These are phyloP conservation scores for Exserohilum rostratum DNA, from an alignment of 2,329 filamentous ascomycete species.

Conservation along the genomic window DNA sequence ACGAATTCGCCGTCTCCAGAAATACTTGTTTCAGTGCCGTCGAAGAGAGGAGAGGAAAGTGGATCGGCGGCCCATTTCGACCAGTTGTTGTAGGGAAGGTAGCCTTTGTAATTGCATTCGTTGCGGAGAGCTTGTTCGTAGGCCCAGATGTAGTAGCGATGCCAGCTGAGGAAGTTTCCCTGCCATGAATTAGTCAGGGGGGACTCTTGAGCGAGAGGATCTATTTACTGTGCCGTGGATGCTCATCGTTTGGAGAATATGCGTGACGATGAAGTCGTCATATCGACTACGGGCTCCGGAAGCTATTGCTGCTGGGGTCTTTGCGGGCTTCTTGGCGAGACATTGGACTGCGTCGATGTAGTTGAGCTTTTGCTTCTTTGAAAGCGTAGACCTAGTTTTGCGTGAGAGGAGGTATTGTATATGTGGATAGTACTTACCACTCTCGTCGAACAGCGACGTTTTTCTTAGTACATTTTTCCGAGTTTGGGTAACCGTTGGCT, in stretches of 20 bases:
- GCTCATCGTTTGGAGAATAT: neutral
- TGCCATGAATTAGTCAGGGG: slow-evolving; percentile 35
- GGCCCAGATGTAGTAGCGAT: slow-evolving; percentile 51
- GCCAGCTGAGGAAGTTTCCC: slow-evolving; percentile 50
- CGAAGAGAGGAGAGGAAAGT: slow-evolving; percentile 59
- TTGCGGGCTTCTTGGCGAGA: slow-evolving; percentile 34
- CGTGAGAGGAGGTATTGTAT: neutral
- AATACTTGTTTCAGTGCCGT: slow-evolving; percentile 58
- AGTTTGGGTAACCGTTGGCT: too few species aligned
- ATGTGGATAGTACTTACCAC: slow-evolving; percentile 45
- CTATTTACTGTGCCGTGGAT: neutral
- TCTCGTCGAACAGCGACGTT: slow-evolving; percentile 52
- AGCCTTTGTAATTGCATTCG: slow-evolving; percentile 52
- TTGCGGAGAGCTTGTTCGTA: slow-evolving; percentile 51
- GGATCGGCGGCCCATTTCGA: slow-evolving; percentile 55
- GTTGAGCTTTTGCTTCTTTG: slow-evolving; percentile 35
- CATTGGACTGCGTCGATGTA: slow-evolving; percentile 45
- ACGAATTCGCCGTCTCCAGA: slow-evolving; percentile 55
- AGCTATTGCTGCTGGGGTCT: slow-evolving; percentile 32
- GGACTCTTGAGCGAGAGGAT: slow-evolving; percentile 20
- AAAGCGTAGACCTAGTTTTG: slow-evolving; percentile 32
- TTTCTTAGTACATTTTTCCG: too few species aligned
- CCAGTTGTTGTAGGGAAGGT: slow-evolving; percentile 61
- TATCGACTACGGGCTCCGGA: slow-evolving; percentile 42
- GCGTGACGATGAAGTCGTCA: slow-evolving; percentile 43